Percentiles rank a stretch among this genome's conserved stretches.
Evolutionary conservation across 805 yeast species (phyloP).

Genomic region (Candida tallmaniae): DNA sequence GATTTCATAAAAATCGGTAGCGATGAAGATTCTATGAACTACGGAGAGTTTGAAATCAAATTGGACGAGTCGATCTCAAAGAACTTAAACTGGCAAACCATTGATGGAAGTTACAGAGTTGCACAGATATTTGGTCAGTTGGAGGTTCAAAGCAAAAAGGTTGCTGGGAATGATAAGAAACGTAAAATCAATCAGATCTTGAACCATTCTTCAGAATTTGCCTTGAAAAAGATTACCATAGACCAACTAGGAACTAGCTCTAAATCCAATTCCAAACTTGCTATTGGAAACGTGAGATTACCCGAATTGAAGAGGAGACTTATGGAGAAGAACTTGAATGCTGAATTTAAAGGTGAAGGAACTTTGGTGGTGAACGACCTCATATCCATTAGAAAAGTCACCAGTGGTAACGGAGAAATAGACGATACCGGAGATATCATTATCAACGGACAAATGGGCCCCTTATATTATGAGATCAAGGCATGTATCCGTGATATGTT

Average conservation of each 20-base stretch:
- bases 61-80: constrained; percentile 61
- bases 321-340: constrained; percentile 54
- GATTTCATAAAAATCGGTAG: constrained; percentile 46
- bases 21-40: constrained; percentile 30
- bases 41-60: constrained; percentile 52
- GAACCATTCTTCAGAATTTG: constrained; percentile 27
- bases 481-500: constrained; percentile 66
- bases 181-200: constrained; percentile 20
- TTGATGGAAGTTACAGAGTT: constrained; percentile 74
- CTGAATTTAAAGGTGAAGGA: constrained; percentile 93
- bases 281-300: constrained; percentile 84
- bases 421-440: constrained; percentile 75
- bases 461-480: constrained; percentile 73
- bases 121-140: constrained; percentile 78
- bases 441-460: constrained; percentile 76
- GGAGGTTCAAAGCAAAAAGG: constrained; percentile 25
- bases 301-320: constrained; percentile 73
- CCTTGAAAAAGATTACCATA: constrained; percentile 13
- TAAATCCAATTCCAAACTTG: constrained; percentile 35
- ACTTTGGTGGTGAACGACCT: constrained; percentile 77
- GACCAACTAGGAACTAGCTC: constrained; percentile 2
- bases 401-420: constrained; percentile 30
- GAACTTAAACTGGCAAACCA: constrained; percentile 75
- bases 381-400: constrained; percentile 68
- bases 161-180: constrained; percentile 11